Conservation (phyloP, 2,329 filamentous ascomycete species). For the Aspergillus pseudoterreus region DNA sequence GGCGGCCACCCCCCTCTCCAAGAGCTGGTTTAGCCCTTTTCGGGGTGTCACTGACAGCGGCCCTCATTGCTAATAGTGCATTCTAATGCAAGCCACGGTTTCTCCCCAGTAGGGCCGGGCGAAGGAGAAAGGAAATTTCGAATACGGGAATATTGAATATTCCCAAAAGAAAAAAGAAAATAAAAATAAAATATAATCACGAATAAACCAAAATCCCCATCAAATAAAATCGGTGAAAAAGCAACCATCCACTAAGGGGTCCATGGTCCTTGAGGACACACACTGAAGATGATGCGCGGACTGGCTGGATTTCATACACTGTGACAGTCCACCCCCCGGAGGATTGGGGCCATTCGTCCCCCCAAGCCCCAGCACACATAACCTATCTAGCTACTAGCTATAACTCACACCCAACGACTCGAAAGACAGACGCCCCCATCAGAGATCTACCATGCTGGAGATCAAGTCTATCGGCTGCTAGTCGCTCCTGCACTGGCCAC, state of each 20-base stretch:
- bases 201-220: neutral
- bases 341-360: constrained; percentile 18
- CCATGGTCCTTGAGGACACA: neutral
- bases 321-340: constrained; percentile 7
- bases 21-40: constrained; percentile 15
- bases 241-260: neutral
- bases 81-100: constrained; percentile 31
- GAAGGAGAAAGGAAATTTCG: constrained; percentile 1
- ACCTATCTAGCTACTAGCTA: neutral
- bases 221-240: neutral
- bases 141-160: neutral
- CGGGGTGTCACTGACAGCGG: constrained; percentile 26
- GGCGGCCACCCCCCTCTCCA: constrained; percentile 12
- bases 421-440: constrained; percentile 9
- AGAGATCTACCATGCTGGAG: constrained; percentile 32
- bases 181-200: constrained; percentile 2
- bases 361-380: constrained; percentile 5
- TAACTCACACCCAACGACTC: constrained; percentile 7
- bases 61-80: constrained; percentile 22
- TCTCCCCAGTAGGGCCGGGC: constrained; percentile 10
- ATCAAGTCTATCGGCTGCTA: constrained; percentile 37
- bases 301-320: neutral
- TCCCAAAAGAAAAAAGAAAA: constrained; percentile 4
- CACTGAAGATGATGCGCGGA: constrained; percentile 8
- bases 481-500: constrained; percentile 30